Evolutionary conservation across 2,329 filamentous ascomycete species (phyloP).

Genomic region (Phialocephala subalpina): DNA sequence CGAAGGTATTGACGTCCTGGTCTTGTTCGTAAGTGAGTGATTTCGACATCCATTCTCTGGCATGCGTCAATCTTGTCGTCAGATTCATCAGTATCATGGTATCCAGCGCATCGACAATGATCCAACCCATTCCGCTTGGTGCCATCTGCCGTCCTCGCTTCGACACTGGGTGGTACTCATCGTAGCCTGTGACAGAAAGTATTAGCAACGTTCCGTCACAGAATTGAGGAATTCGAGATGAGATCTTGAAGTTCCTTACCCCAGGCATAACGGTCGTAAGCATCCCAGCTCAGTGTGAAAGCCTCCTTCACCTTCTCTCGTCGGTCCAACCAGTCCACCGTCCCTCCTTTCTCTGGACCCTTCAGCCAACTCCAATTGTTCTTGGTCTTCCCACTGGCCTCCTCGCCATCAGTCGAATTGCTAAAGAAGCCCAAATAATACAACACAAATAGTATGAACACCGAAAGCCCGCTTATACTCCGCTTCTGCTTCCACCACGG

Average conservation of each 20-base stretch:
- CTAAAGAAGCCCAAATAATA: constrained; percentile 70
- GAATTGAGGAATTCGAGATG: constrained; percentile 4
- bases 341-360: constrained; percentile 53
- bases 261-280: constrained; percentile 93
- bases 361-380: constrained; percentile 65
- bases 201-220: constrained; percentile 39
- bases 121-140: constrained; percentile 91
- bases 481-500: constrained; percentile 72
- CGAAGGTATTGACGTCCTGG: constrained; percentile 96
- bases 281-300: constrained; percentile 91
- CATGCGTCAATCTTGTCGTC: constrained; percentile 83
- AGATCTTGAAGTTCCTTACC: constrained; percentile 58
- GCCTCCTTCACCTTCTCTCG: constrained; percentile 86
- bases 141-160: constrained; percentile 87
- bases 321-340: constrained; percentile 78
- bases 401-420: constrained; percentile 54
- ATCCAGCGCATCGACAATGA: constrained; percentile 94
- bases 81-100: constrained; percentile 99
- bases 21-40: constrained; percentile 87
- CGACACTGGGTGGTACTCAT: constrained; percentile 85
- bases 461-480: constrained; percentile 55
- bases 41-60: constrained; percentile 86
- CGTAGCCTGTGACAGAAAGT: constrained; percentile 63
- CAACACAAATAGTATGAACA: constrained; percentile 64
- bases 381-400: constrained; percentile 45